phyloP scores from a whole-genome alignment of 495 filamentous ascomycete genomes.

The Neurospora sublineolata region DNA sequence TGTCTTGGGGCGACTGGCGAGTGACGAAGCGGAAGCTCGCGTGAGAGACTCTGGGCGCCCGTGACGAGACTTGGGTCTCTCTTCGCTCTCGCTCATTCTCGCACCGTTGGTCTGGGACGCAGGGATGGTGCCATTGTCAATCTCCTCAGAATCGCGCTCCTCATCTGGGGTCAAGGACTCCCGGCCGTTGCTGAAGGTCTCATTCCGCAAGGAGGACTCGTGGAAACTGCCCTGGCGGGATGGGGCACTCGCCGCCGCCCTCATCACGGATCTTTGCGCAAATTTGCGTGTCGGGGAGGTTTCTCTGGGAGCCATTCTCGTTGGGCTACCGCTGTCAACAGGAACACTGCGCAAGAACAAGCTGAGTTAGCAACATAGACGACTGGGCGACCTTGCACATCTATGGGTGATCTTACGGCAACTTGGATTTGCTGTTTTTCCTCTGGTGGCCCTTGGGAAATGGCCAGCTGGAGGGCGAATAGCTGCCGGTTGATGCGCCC shows the following conservation, averaged over 20 bases:
- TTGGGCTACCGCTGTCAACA: not conserved
- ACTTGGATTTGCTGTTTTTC: not conserved
- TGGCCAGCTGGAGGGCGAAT: conserved; percentile 10
- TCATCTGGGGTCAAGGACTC: not conserved
- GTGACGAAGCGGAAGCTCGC: not conserved
- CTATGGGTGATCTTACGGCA: not conserved
- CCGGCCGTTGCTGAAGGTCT: not conserved
- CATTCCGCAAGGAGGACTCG: not conserved
- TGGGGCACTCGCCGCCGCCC: not conserved
- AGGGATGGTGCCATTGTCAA: not conserved
- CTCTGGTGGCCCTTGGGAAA: conserved; percentile 4
- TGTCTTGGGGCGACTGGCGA: not conserved
- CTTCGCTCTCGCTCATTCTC: not conserved
- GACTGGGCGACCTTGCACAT: not conserved
- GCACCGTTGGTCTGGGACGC: not conserved
- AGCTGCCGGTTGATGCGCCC: conserved; percentile 20
- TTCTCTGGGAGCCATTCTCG: not conserved
- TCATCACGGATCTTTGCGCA: not conserved
- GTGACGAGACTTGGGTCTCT: not conserved
- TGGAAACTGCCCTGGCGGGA: not conserved
- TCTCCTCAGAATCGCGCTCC: not conserved
- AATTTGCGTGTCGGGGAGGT: not conserved
- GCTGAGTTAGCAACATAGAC: not conserved
- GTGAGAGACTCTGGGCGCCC: not conserved
- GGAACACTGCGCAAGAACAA: not conserved